phyloP scores from a whole-genome alignment of 164 flowering plant genomes.

The Chimonanthus praecox region DNA sequence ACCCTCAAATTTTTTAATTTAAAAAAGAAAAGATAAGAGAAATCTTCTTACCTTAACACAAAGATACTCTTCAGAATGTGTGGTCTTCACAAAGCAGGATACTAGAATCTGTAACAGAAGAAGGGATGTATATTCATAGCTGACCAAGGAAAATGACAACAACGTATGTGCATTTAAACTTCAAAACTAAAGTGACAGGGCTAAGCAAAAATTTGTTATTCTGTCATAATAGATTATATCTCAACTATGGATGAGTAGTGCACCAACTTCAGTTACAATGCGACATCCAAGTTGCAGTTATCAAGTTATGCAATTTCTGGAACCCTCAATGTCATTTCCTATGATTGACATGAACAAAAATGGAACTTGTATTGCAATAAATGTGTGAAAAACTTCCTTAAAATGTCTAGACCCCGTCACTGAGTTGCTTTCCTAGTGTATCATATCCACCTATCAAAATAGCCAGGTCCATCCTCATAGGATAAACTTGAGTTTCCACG shows the following conservation, averaged over 20 bases:
- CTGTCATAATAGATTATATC: not conserved
- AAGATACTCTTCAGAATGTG: constrained; percentile 82
- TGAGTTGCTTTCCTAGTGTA: not conserved
- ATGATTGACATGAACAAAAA: not conserved
- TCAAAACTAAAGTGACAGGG: not conserved
- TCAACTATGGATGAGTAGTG: not conserved
- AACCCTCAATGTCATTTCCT: not conserved
- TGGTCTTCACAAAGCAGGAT: constrained; percentile 95
- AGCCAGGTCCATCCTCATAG: not conserved
- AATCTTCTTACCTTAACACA: constrained; percentile 73
- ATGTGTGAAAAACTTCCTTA: not conserved
- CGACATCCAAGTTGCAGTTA: not conserved
- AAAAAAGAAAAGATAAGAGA: not conserved
- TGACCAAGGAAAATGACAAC: not conserved
- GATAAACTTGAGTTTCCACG: not conserved
- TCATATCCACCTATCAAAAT: not conserved
- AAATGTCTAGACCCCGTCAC: not conserved
- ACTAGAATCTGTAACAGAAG: constrained; percentile 60
- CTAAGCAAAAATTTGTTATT: not conserved
- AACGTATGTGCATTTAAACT: not conserved
- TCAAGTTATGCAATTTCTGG: not conserved
- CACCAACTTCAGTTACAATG: not conserved
- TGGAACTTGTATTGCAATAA: not conserved
- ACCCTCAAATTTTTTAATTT: no score
- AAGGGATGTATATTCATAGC: not conserved